Evolutionary conservation across 805 yeast genomes (phyloP).

Genomic region (Hanseniaspora thailandica): DNA sequence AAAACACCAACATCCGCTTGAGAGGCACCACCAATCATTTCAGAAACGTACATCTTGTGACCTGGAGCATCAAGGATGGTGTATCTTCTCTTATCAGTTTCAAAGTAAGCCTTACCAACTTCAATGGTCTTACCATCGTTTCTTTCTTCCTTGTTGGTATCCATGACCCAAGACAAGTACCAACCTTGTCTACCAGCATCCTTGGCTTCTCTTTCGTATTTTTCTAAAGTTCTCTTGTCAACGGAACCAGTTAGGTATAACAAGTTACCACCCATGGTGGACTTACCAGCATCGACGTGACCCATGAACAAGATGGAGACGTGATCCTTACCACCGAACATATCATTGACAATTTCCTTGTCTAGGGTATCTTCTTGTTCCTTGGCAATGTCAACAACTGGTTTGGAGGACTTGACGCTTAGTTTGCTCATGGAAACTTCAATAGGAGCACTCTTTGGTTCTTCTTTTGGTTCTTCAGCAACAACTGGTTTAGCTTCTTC

Average conservation of each 20-base stretch:
- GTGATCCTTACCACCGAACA: constrained; percentile 97
- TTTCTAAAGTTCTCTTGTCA: constrained; percentile 96
- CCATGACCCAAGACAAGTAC: constrained; percentile 99
- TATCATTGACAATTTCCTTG: constrained; percentile 74
- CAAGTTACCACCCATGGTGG: constrained; percentile 98
- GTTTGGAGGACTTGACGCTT: constrained; percentile 18
- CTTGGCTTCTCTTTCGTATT: constrained; percentile 95
- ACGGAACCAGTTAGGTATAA: constrained; percentile 90
- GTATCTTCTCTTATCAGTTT: constrained; percentile 94
- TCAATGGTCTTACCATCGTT: constrained; percentile 98
- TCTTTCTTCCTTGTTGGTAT: constrained; percentile 97
- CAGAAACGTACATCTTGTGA: constrained; percentile 96
- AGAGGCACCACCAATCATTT: constrained; percentile 99
- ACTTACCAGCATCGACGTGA: constrained; percentile 98
- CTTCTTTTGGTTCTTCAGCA: neutral
- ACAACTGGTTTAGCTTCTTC: constrained; percentile 20
- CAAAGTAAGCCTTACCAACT: constrained; percentile 95
- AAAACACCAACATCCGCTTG: constrained; percentile 98
- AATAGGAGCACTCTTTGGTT: constrained; percentile 12
- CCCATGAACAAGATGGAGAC: constrained; percentile 97
- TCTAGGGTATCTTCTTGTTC: constrained; percentile 76
- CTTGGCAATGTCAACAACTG: constrained; percentile 32
- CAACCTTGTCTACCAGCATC: constrained; percentile 99
- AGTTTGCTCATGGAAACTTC: constrained; percentile 6
- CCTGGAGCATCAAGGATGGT: constrained; percentile 99